Conservation (phyloP, 2,329 filamentous ascomycete species). For the Sclerotinia spermophila region DNA sequence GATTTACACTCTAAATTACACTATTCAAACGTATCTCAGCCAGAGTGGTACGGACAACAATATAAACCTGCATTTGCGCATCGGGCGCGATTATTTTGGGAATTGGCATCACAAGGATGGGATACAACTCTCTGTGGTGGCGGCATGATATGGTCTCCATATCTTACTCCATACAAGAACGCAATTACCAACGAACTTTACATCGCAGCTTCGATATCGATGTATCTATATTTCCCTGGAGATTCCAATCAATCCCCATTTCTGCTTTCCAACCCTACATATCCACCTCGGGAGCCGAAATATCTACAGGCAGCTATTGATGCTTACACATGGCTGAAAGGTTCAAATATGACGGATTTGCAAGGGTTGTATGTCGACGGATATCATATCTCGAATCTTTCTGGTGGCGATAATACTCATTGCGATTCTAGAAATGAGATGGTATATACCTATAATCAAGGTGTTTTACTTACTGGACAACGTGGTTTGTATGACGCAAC, state of each 20-base stretch:
- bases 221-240: slow-evolving; percentile 87
- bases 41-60: slow-evolving; percentile 68
- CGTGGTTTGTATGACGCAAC: slow-evolving; percentile 78
- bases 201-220: slow-evolving; percentile 77
- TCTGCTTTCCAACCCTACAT: slow-evolving; percentile 23
- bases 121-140: slow-evolving; percentile 76
- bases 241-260: slow-evolving; percentile 73
- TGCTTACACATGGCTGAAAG: slow-evolving; percentile 76
- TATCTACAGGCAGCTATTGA: slow-evolving; percentile 72
- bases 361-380: slow-evolving; percentile 79
- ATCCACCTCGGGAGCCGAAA: slow-evolving; percentile 48
- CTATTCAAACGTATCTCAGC: slow-evolving; percentile 45
- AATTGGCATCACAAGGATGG: slow-evolving; percentile 75
- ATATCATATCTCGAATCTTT: slow-evolving; percentile 74
- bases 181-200: slow-evolving; percentile 92
- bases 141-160: slow-evolving; percentile 88
- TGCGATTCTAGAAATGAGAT: slow-evolving; percentile 83
- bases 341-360: slow-evolving; percentile 75
- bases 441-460: slow-evolving; percentile 96
- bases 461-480: slow-evolving; percentile 78
- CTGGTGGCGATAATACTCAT: slow-evolving; percentile 58
- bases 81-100: slow-evolving; percentile 80
- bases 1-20: slow-evolving; percentile 63
- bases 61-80: slow-evolving; percentile 78
- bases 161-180: slow-evolving; percentile 83